phyloP scores from a whole-genome alignment of 2,329 filamentous ascomycete species.

The Ophiostoma quercus region DNA sequence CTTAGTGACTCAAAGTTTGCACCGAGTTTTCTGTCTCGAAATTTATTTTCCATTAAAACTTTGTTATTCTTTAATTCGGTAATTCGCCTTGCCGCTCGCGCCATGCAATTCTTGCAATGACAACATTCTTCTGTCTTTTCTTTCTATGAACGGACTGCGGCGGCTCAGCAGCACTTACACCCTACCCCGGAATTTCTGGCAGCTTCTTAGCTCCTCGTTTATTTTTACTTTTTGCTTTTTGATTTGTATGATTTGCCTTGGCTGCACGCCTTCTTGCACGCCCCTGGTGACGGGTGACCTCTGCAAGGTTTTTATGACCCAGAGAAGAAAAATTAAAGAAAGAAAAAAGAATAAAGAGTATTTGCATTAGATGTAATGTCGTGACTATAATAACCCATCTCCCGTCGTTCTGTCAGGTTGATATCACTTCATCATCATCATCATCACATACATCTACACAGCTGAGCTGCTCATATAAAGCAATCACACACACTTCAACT shows the following conservation, averaged over 20 bases:
- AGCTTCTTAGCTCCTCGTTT: conserved; percentile 17
- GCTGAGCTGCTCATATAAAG: neutral
- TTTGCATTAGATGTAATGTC: neutral
- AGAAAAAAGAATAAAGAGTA: neutral
- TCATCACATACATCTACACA: neutral
- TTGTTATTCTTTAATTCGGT: conserved; percentile 10
- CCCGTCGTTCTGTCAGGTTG: neutral
- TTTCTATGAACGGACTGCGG: neutral
- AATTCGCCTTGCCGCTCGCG: neutral
- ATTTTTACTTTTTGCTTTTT: too few relatives aligned
- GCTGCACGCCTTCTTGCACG: conserved; percentile 17
- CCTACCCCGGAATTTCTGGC: conserved; percentile 18
- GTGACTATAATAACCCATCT: conserved; percentile 14
- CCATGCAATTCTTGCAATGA: neutral
- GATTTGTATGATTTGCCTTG: neutral
- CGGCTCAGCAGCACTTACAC: neutral
- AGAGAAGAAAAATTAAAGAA: too few relatives aligned
- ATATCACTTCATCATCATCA: neutral
- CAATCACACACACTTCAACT: neutral
- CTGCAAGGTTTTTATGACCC: conserved; percentile 9
- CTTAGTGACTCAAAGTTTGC: neutral
- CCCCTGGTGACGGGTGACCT: conserved; percentile 18
- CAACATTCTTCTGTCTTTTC: neutral
- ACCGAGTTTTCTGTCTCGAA: neutral
- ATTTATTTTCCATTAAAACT: neutral